Percentiles rank a stretch among this genome's conserved stretches.
Evolutionary conservation across 768 basidiomycete genomes (phyloP).

Genomic region (Leccinum subgranulosum): DNA sequence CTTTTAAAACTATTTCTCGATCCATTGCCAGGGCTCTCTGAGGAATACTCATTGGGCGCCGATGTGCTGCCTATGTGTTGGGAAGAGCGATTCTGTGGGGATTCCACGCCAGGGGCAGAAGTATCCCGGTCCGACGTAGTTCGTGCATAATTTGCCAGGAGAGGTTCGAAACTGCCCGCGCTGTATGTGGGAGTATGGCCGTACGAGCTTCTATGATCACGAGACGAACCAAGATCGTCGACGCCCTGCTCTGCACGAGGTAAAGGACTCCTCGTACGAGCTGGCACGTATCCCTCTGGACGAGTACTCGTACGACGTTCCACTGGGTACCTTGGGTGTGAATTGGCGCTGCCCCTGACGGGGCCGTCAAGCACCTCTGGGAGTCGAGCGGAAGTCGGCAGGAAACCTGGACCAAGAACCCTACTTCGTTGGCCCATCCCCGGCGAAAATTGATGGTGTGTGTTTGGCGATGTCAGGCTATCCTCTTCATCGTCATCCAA

Average conservation of each 20-base stretch:
- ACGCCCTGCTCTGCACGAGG: constrained; percentile 25
- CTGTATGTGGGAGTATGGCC: constrained; percentile 49
- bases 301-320: constrained; percentile 12
- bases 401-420: constrained; percentile 16
- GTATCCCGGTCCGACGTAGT: constrained; percentile 20
- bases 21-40: constrained; percentile 25
- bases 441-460: constrained; percentile 19
- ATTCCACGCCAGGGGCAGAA: constrained; percentile 13
- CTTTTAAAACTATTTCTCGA: constrained; percentile 23
- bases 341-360: constrained; percentile 39
- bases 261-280: constrained; percentile 47
- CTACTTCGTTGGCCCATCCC: constrained; percentile 43
- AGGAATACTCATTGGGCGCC: constrained; percentile 6
- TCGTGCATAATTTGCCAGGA: constrained; percentile 46
- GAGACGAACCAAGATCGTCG: constrained; percentile 26
- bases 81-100: constrained; percentile 30
- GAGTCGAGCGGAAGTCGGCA: constrained; percentile 32
- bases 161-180: constrained; percentile 58
- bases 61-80: constrained; percentile 1
- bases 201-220: constrained; percentile 31
- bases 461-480: constrained; percentile 18
- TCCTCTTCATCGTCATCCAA: constrained; percentile 60
- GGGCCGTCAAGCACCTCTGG: constrained; percentile 28
- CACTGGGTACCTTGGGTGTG: constrained; percentile 45
- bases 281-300: constrained; percentile 42